Conservation (phyloP, 2,329 filamentous ascomycete species). For the Zarea fungicola region DNA sequence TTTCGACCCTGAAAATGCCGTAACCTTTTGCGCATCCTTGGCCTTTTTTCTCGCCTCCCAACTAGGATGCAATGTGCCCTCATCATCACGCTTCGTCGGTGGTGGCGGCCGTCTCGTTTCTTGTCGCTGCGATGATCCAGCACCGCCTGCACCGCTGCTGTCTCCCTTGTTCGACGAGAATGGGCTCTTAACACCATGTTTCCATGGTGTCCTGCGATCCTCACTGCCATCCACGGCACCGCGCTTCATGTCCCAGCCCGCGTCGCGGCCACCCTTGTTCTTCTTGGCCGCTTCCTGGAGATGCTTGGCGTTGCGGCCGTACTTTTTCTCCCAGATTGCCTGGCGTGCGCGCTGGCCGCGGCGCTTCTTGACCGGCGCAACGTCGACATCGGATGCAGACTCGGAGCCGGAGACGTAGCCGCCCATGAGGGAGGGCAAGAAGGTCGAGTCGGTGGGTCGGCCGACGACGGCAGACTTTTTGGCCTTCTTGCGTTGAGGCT, state of each 20-base stretch:
- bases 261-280: slow-evolving; percentile 33
- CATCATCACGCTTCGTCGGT: slow-evolving; percentile 40
- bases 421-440: slow-evolving; percentile 71
- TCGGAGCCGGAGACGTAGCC: slow-evolving; percentile 77
- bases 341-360: slow-evolving; percentile 74
- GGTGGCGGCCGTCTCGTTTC: slow-evolving; percentile 21
- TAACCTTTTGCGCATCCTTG: slow-evolving; percentile 50
- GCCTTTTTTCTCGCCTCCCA: slow-evolving; percentile 61
- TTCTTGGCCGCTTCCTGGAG: slow-evolving; percentile 36
- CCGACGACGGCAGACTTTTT: slow-evolving; percentile 21
- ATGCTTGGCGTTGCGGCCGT: slow-evolving; percentile 65
- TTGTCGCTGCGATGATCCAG: slow-evolving; percentile 3
- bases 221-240: slow-evolving; percentile 46
- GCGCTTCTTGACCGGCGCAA: slow-evolving; percentile 61
- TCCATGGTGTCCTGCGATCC: slow-evolving; percentile 44
- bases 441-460: slow-evolving; percentile 45
- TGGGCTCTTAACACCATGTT: slow-evolving; percentile 42
- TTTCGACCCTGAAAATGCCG: slow-evolving; percentile 51
- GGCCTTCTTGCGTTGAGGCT: slow-evolving; percentile 19
- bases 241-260: slow-evolving; percentile 54
- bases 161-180: slow-evolving; percentile 18
- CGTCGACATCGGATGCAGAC: slow-evolving; percentile 62
- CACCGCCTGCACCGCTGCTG: slow-evolving; percentile 14
- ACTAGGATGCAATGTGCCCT: slow-evolving; percentile 55
- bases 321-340: slow-evolving; percentile 77